A percentile compares a stretch with the other conserved stretches of the same genome.
phyloP scores from a whole-genome alignment of 1,139 yeast genomes.

The Hyphopichia burtonii region DNA sequence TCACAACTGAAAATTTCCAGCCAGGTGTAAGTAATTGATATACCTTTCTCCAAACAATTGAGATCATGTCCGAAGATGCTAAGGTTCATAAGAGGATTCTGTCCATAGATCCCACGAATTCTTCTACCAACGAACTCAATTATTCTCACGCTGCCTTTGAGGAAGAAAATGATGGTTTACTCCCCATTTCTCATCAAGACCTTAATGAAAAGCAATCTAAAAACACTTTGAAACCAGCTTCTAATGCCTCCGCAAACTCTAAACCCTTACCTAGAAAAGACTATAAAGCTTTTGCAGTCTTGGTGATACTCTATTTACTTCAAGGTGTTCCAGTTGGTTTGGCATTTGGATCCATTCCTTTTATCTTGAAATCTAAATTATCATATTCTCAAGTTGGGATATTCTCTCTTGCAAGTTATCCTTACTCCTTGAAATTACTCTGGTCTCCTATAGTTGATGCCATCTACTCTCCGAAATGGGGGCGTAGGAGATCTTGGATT shows the following conservation, averaged over 20 bases:
- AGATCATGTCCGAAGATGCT: not conserved
- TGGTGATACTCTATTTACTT: conserved; percentile 71
- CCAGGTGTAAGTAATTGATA: not conserved
- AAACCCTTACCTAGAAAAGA: not conserved
- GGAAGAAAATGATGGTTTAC: conserved; percentile 34
- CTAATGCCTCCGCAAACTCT: not conserved
- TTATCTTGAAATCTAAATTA: conserved; percentile 74
- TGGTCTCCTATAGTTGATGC: conserved; percentile 99
- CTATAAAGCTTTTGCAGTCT: conserved; percentile 56
- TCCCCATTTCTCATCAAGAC: conserved; percentile 32
- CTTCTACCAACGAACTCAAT: conserved; percentile 13
- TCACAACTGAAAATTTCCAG: too few species aligned
- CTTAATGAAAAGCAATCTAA: conserved; percentile 11
- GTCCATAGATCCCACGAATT: conserved; percentile 9
- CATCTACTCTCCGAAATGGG: conserved; percentile 61
- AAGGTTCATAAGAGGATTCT: conserved; percentile 18
- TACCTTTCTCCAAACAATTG: too few species aligned
- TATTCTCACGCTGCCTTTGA: conserved; percentile 25
- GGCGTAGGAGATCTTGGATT: conserved; percentile 92
- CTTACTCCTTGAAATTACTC: conserved; percentile 83
- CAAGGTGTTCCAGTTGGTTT: conserved; percentile 97
- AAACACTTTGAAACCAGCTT: conserved; percentile 9
- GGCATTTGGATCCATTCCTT: conserved; percentile 96
- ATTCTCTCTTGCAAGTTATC: conserved; percentile 90
- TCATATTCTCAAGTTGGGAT: conserved; percentile 90